phyloP scores from a whole-genome alignment of 2,329 filamentous ascomycete genomes.

The Dryadomyces quercivorus region DNA sequence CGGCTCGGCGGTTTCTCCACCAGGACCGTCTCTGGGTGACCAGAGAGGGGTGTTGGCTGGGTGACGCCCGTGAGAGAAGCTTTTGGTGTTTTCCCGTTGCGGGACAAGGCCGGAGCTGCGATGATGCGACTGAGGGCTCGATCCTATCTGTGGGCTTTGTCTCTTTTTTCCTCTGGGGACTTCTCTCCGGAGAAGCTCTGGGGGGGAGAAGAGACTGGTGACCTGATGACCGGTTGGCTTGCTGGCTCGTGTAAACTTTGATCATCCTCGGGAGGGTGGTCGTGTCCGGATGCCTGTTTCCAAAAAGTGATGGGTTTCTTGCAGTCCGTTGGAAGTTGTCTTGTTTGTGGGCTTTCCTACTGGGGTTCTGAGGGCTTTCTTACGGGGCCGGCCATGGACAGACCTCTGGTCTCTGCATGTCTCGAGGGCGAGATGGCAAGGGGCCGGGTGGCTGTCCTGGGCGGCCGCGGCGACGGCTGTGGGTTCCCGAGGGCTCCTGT shows the following conservation, averaged over 20 bases:
- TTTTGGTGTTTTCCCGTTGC: neutral
- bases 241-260: conserved; percentile 4
- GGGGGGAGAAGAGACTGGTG: conserved; percentile 3
- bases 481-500: conserved; percentile 10
- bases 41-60: neutral
- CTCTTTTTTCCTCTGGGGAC: conserved; percentile 3
- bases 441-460: neutral
- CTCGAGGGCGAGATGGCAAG: neutral
- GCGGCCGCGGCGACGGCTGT: conserved; percentile 10
- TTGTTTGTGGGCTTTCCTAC: conserved; percentile 6
- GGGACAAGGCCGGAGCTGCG: neutral
- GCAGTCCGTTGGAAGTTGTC: neutral
- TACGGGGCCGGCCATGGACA: conserved; percentile 7
- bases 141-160: conserved; percentile 19
- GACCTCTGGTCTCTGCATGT: neutral
- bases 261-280: neutral
- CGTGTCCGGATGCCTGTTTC: neutral
- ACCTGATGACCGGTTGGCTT: conserved; percentile 8
- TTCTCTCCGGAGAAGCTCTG: too few relatives aligned
- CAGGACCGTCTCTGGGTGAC: neutral
- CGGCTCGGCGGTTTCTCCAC: conserved; percentile 30
- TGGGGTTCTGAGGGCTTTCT: conserved; percentile 14
- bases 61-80: conserved; percentile 2
- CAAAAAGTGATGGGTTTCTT: conserved; percentile 13
- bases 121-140: conserved; percentile 10